Evolutionary conservation across 768 basidiomycete species (phyloP), one percentile per base, ranked within the genome.

Genomic region (Kwoniella sp.): DNA sequence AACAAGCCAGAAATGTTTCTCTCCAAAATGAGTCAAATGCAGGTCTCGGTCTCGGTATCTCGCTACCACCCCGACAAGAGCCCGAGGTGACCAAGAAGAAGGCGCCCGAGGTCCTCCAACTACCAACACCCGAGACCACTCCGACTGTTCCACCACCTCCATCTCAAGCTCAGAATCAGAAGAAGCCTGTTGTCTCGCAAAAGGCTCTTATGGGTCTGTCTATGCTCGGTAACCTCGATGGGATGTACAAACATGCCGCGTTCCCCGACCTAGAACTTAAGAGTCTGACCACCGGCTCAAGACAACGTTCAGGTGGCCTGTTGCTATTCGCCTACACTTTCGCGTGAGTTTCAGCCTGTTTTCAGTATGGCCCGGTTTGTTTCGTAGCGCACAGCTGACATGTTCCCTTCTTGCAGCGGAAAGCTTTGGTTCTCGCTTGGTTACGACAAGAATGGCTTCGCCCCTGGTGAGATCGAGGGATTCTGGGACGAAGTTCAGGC

Each of bases 191-290:
- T 0, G 78, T 79, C 1, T 89, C 88, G 8, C 65, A 68, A 27
- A 10, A 60, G 29, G 70, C 70, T 5, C 82, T 92, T 52, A 84
- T 91, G 62, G 91, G 90, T 0, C 80, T 91, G 49, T 92, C 90
- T 5, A 83, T 93, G 64, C 83, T 92, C n/a, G 90, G 91, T 1
- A 92, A 91, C 74, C 82, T 92, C 57, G 90, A 92, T 75, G 88
- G 85, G 2, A 88, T 88, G 29, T 92, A 91, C 81, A 86, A 87
- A 67, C 90, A 91, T 74, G 79, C 82, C 10, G 67, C 79, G 1
- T 91, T 85, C 80, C 83, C 84, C n/a, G 66, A 63, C 0, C 80
- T 91, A 64, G 78, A 84, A 76, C 82, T 92, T 21, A 86, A 89
- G 68, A 87, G 87, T 3, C 82, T 93, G 33, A 92, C 89, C 26